Evolutionary conservation across 495 filamentous ascomycete species (phyloP).

Genomic region (Polyplosphaeria fusca): DNA sequence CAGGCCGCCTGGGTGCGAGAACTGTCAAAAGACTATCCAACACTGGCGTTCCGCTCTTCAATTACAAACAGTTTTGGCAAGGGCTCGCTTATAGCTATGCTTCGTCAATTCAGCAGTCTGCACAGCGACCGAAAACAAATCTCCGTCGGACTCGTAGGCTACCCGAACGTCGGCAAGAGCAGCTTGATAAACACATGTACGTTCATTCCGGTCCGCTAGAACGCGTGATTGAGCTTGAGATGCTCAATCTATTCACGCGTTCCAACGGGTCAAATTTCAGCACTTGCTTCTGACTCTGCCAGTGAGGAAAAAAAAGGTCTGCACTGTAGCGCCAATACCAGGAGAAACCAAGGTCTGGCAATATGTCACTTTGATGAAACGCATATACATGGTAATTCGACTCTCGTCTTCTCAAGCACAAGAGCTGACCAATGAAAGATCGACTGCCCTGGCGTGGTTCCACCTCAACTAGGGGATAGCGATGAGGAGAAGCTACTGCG

Average conservation of each 20-base stretch:
- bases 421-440: no score
- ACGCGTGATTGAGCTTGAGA: no score
- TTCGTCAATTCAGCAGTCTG: conserved; percentile 84
- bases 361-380: conserved; percentile 93
- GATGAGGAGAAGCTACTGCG: conserved; percentile 86
- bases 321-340: conserved; percentile 91
- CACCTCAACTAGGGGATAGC: conserved; percentile 75
- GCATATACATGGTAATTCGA: conserved; percentile 93
- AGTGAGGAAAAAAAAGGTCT: conserved; percentile 82
- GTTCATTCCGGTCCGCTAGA: no score
- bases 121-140: conserved; percentile 86
- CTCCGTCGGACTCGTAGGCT: conserved; percentile 45
- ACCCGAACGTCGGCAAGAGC: conserved; percentile 46
- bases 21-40: conserved; percentile 83
- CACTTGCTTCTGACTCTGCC: no score
- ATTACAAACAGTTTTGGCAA: conserved; percentile 75
- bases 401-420: no score
- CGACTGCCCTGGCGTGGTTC: conserved; percentile 94
- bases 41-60: conserved; percentile 86
- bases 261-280: no score
- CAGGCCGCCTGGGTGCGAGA: conserved; percentile 82
- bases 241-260: no score
- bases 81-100: conserved; percentile 42
- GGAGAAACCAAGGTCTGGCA: conserved; percentile 95
- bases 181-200: conserved; percentile 46